Percentiles rank a stretch among this genome's conserved stretches.
Evolutionary conservation across 306 rosid genomes (phyloP).

Genomic region (Prunus davidiana): DNA sequence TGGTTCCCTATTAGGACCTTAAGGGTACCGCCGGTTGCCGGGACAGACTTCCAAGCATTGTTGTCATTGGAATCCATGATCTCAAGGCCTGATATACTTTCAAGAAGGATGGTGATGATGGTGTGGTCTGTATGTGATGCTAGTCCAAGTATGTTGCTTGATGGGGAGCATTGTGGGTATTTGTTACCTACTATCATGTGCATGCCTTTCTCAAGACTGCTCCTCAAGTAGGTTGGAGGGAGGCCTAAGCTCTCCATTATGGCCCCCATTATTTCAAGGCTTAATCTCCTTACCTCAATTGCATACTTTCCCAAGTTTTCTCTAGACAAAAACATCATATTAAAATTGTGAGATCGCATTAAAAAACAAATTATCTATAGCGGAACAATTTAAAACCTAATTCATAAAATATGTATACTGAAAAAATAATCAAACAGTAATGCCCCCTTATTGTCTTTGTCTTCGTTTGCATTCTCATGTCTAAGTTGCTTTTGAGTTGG

Average conservation of each 20-base stretch:
- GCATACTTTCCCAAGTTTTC: constrained; percentile 1
- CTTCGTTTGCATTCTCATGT: too few species aligned
- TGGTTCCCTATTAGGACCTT: neutral
- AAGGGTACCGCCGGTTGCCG: neutral
- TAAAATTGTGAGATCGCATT: too few species aligned
- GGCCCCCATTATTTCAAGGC: neutral
- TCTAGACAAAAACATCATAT: neutral
- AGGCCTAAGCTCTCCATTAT: constrained; percentile 17
- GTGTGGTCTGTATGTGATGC: constrained; percentile 13
- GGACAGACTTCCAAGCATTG: neutral
- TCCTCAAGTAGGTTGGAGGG: constrained; percentile 3
- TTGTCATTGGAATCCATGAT: neutral
- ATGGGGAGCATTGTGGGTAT: neutral
- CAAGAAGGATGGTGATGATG: constrained; percentile 14
- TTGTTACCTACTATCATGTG: neutral
- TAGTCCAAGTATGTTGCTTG: neutral
- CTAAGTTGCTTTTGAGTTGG: too few species aligned
- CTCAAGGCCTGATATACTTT: constrained; percentile 15
- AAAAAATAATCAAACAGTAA: too few species aligned
- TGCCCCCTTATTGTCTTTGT: too few species aligned
- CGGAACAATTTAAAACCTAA: too few species aligned
- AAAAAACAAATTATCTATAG: too few species aligned
- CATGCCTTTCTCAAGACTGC: constrained; percentile 11
- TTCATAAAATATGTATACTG: too few species aligned
- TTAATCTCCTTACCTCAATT: neutral